phyloP scores from a whole-genome alignment of 1,284 basidiomycete species.

The Cryptococcus sp. region DNA sequence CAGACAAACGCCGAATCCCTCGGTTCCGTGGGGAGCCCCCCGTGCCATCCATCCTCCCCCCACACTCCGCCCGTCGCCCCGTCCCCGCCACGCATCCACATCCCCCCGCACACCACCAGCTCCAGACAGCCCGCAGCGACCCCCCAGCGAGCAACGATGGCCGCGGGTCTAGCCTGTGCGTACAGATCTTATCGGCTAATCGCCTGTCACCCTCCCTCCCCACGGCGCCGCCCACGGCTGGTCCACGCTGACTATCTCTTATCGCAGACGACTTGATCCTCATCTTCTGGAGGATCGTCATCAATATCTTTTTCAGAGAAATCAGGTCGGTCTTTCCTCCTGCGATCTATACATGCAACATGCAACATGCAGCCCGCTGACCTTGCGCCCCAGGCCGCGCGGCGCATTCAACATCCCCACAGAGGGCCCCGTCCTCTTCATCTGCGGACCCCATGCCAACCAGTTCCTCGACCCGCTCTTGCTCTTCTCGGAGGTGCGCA shows the following conservation, averaged over 20 bases:
- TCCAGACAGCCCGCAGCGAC: no score
- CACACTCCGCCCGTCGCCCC: no score
- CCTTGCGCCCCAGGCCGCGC: constrained; percentile 57
- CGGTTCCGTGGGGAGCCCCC: no score
- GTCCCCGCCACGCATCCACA: no score
- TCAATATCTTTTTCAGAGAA: constrained; percentile 96
- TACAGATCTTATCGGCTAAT: neutral
- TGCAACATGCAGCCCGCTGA: neutral
- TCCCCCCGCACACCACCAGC: no score
- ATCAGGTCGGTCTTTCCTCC: constrained; percentile 57
- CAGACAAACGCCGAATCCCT: no score
- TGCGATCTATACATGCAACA: no score
- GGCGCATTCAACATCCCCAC: constrained; percentile 93
- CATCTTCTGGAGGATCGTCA: constrained; percentile 66
- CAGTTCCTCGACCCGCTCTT: constrained; percentile 96
- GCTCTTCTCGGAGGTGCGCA: constrained; percentile 79
- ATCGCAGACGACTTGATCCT: constrained; percentile 43
- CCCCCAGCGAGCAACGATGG: constrained; percentile 18
- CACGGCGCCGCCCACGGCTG: constrained; percentile 18
- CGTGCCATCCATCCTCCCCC: no score
- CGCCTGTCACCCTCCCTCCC: constrained; percentile 3
- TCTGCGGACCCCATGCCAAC: constrained; percentile 94
- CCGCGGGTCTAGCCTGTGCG: constrained; percentile 39
- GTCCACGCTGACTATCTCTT: constrained; percentile 4
- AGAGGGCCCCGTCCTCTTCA: constrained; percentile 92